Conservation (phyloP, 176 grass and related monocot genomes). For the Cenchrus purpureus region DNA sequence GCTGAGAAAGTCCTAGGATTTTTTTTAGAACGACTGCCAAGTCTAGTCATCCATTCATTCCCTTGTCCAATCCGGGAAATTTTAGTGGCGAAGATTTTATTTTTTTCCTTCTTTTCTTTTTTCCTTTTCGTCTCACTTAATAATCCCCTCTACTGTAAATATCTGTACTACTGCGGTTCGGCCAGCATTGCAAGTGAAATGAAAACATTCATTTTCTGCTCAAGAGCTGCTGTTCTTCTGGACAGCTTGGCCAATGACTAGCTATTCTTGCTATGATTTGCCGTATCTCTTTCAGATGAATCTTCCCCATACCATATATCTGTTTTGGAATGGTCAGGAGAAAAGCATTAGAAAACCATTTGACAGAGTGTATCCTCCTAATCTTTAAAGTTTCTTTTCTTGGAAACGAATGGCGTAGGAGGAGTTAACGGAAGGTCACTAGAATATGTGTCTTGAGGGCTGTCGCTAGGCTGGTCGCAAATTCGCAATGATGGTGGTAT, state of each 20-base stretch:
- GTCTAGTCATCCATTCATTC: constrained; percentile 72
- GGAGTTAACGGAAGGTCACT: constrained; percentile 12
- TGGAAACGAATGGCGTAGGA: neutral
- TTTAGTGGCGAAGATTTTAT: constrained; percentile 37
- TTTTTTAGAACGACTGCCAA: constrained; percentile 39
- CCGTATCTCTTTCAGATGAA: neutral
- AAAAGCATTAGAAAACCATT: constrained; percentile 4
- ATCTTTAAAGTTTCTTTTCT: neutral
- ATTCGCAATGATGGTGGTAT: constrained; percentile 42
- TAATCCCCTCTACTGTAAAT: constrained; percentile 71
- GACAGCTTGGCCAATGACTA: neutral
- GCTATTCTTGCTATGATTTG: neutral
- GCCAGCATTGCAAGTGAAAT: constrained; percentile 50
- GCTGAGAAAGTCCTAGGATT: constrained; percentile 53
- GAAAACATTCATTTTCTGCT: constrained; percentile 18
- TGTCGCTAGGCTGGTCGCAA: constrained; percentile 59
- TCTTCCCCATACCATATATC: neutral
- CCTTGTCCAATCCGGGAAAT: constrained; percentile 54
- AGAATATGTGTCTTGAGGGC: constrained; percentile 3
- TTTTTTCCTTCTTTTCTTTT: neutral
- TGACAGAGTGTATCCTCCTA: neutral
- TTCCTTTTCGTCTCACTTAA: neutral
- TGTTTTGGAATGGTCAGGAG: neutral
- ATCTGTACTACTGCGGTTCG: constrained; percentile 45
- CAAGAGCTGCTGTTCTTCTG: neutral